A percentile compares a stretch with the other conserved stretches of the same genome.
Conservation (phyloP, 163 green algal genomes). For the Volvox carteri region DNA sequence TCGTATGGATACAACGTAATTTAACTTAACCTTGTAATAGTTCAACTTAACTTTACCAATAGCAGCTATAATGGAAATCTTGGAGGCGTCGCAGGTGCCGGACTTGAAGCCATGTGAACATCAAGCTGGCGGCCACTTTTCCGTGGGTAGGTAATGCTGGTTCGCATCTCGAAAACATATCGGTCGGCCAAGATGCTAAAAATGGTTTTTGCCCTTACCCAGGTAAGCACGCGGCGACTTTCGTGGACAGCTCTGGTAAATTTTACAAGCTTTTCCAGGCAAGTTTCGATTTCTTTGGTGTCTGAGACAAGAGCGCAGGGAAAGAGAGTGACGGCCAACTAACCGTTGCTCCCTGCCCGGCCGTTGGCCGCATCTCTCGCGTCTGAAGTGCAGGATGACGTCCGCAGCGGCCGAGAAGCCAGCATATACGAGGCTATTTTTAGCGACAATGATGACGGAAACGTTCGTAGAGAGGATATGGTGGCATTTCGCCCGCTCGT, state of each 20-base stretch:
- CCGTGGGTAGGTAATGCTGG: background rate
- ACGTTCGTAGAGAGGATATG: conserved; percentile 24
- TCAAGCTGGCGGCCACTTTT: conserved; percentile 51
- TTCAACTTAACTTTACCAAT: too few species aligned
- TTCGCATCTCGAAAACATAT: background rate
- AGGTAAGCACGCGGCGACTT: conserved; percentile 52
- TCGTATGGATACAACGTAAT: too few species aligned
- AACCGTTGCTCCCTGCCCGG: background rate
- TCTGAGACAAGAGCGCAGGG: too few species aligned
- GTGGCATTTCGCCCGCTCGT: conserved; percentile 13
- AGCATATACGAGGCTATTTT: conserved; percentile 49
- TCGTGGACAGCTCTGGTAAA: conserved; percentile 35
- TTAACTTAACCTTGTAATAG: too few species aligned
- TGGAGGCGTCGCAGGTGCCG: background rate
- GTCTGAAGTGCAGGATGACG: conserved; percentile 26
- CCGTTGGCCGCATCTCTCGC: too few species aligned
- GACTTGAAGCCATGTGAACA: conserved; percentile 51
- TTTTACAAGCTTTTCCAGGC: conserved; percentile 57
- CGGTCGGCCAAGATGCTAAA: background rate
- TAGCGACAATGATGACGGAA: background rate
- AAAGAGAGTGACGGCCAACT: too few species aligned
- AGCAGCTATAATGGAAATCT: background rate
- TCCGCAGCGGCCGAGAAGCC: conserved; percentile 33
- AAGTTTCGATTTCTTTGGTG: too few species aligned
- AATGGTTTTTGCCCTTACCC: background rate